A percentile compares a stretch with the other conserved stretches of the same genome.
phyloP scores from a whole-genome alignment of 1,284 basidiomycete genomes.

The Pseudozyma flocculosa region DNA sequence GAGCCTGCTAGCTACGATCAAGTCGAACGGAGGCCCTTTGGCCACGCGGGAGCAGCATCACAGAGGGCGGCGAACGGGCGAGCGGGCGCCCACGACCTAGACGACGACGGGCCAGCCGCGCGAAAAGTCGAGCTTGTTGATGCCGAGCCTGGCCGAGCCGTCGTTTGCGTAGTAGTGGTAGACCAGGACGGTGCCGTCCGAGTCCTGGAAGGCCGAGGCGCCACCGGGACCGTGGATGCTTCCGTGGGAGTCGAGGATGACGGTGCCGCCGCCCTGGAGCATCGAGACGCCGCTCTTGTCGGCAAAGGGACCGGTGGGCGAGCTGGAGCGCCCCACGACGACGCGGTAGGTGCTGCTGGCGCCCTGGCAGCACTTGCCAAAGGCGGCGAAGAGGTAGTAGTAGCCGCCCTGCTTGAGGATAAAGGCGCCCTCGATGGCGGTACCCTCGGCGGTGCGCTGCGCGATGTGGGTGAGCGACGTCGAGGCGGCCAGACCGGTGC shows the following conservation, averaged over 20 bases:
- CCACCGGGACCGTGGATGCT: constrained; percentile 64
- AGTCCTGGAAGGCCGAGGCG: constrained; percentile 59
- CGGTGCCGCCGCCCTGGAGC: constrained; percentile 63
- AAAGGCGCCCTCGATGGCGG: constrained; percentile 61
- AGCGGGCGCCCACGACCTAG: no score
- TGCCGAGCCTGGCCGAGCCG: background rate
- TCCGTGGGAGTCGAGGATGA: constrained; percentile 63
- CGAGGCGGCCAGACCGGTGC: constrained; percentile 58
- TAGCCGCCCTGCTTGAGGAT: constrained; percentile 62
- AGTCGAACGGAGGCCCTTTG: no score
- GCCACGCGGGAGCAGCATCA: no score
- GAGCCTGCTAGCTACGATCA: no score
- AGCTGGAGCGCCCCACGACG: constrained; percentile 63
- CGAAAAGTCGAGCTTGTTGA: background rate
- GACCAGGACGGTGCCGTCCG: constrained; percentile 60
- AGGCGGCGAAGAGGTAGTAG: constrained; percentile 66
- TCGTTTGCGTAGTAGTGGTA: constrained; percentile 63
- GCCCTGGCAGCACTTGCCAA: constrained; percentile 66
- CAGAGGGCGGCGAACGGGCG: no score
- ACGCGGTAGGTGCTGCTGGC: constrained; percentile 66
- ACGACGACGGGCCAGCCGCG: background rate
- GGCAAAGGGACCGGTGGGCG: constrained; percentile 62
- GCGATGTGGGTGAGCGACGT: constrained; percentile 61
- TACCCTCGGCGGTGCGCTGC: constrained; percentile 59
- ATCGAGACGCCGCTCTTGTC: constrained; percentile 63